Percentiles rank a stretch among this genome's conserved stretches.
Conservation (phyloP, 1,139 yeast genomes). For the Sugiyamaella paludigena region DNA sequence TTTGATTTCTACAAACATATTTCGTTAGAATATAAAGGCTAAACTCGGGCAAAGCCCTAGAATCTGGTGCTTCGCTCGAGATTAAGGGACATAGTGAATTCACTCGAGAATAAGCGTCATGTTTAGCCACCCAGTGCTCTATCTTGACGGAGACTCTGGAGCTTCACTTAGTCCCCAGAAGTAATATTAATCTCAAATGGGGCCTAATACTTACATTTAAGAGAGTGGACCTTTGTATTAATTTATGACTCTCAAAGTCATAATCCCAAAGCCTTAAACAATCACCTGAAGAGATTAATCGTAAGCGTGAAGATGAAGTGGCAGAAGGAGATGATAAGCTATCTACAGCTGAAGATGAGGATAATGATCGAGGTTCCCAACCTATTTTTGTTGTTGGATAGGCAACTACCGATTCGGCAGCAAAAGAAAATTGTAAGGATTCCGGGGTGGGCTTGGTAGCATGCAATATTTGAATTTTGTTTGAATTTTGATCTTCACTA, state of each 20-base stretch:
- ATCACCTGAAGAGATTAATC: conserved; percentile 69
- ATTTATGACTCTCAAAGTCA: conserved; percentile 39
- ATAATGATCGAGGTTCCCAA: conserved; percentile 59
- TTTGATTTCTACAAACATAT: conserved; percentile 38
- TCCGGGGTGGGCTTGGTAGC: conserved; percentile 26
- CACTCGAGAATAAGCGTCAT: too few species aligned
- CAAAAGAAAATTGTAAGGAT: conserved; percentile 30
- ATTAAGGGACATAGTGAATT: too few species aligned
- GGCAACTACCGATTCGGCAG: conserved; percentile 54
- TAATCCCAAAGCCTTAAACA: conserved; percentile 66
- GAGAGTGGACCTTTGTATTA: conserved; percentile 42
- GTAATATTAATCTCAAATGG: too few species aligned
- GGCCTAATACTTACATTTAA: conserved; percentile 32
- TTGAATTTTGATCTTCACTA: conserved; percentile 66
- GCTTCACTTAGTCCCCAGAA: too few species aligned
- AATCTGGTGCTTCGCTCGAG: neutral
- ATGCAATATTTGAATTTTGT: conserved; percentile 33
- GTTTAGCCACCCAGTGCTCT: too few species aligned
- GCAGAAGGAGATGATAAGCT: conserved; percentile 6
- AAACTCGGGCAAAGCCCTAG: too few species aligned
- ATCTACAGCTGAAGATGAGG: conserved; percentile 1
- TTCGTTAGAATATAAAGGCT: neutral
- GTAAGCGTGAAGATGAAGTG: conserved; percentile 27
- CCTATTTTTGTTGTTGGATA: conserved; percentile 68
- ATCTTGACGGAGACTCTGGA: too few species aligned